These are phyloP conservation scores for Alopecurus myosuroides DNA, from an alignment of 176 grass and related monocot genomes.

Conservation along the genomic window DNA sequence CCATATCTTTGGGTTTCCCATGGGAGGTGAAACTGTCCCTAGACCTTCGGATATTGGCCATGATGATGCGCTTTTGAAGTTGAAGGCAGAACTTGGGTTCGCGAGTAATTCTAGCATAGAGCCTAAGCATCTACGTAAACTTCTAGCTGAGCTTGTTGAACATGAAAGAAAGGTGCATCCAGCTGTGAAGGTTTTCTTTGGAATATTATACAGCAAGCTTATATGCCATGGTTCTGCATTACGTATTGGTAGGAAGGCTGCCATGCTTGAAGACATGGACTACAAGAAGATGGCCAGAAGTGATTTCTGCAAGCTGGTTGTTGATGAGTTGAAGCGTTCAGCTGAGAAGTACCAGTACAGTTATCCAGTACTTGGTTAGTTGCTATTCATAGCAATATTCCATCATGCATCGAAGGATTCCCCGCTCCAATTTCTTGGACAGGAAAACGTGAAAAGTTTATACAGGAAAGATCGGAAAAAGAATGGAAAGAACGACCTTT, in stretches of 20 bases:
- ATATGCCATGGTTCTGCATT: neutral
- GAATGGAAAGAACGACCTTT: no score
- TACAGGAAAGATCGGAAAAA: no score
- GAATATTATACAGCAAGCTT: neutral
- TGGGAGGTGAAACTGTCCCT: neutral
- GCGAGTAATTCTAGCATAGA: neutral
- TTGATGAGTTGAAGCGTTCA: neutral
- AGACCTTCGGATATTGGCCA: neutral
- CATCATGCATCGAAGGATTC: no score
- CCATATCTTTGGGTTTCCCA: neutral
- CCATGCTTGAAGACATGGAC: neutral
- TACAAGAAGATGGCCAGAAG: neutral
- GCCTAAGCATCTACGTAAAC: neutral
- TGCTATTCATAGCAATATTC: no score
- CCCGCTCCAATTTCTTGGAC: no score
- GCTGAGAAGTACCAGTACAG: neutral
- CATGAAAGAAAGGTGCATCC: no score
- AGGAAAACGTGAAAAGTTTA: no score
- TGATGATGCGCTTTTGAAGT: neutral
- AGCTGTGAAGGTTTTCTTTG: neutral
- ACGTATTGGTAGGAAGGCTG: neutral
- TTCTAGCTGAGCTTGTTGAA: no score
- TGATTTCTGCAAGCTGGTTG: neutral
- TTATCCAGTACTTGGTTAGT: no score
- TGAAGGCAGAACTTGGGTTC: neutral